These are phyloP conservation scores for Zostera marina DNA, from an alignment of 116 monocot species.

Conservation along the genomic window DNA sequence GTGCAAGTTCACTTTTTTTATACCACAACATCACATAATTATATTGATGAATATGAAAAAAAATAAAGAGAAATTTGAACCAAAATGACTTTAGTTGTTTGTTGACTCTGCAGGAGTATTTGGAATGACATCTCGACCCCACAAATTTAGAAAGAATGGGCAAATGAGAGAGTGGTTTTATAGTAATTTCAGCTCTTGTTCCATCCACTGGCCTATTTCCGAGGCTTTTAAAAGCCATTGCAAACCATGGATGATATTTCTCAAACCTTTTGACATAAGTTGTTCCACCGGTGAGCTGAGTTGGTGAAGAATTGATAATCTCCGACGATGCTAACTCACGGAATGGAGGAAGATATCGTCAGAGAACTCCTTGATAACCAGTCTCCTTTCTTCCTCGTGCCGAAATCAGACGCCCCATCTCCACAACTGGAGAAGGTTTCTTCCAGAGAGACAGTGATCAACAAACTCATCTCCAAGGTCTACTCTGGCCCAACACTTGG, in stretches of 20 bases:
- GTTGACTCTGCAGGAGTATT: neutral
- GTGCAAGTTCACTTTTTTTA: slow-evolving; percentile 3
- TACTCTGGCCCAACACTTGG: slow-evolving; percentile 49
- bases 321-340: neutral
- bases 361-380: slow-evolving; percentile 19
- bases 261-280: no score
- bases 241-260: neutral
- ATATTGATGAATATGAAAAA: neutral
- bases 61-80: neutral
- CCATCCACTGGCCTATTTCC: no score
- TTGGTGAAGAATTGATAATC: neutral
- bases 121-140: no score
- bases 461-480: slow-evolving; percentile 32
- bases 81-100: slow-evolving; percentile 4
- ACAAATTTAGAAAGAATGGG: no score
- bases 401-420: neutral
- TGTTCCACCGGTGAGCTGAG: neutral
- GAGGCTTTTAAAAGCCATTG: slow-evolving; percentile 2
- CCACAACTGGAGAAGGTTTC: neutral
- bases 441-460: slow-evolving; percentile 6
- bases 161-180: no score
- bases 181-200: no score
- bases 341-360: slow-evolving; percentile 3
- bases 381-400: slow-evolving; percentile 8
- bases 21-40: neutral